phyloP scores from a whole-genome alignment of 2,329 filamentous ascomycete genomes.

The Aspergillus hortae region DNA sequence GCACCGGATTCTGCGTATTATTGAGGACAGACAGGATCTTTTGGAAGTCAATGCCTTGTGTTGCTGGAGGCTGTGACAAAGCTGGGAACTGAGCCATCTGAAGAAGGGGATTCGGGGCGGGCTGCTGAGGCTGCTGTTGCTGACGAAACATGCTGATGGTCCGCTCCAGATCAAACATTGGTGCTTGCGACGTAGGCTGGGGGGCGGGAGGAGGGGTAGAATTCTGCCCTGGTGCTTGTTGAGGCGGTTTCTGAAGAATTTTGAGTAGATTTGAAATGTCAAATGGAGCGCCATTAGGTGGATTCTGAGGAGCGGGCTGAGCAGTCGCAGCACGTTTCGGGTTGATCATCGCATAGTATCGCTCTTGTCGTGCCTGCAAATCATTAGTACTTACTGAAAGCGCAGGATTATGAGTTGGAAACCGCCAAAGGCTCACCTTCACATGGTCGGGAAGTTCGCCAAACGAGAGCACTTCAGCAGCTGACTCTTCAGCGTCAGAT shows the following conservation, averaged over 20 bases:
- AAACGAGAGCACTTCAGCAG: conserved; percentile 36
- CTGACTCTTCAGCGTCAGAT: conserved; percentile 34
- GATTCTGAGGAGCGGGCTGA: conserved; percentile 18
- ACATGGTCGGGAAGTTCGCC: conserved; percentile 41
- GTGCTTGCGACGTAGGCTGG: conserved; percentile 16
- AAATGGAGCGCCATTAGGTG: conserved; percentile 17
- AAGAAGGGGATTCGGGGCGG: conserved; percentile 19
- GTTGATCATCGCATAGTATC: conserved; percentile 37
- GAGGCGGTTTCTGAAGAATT: conserved; percentile 34
- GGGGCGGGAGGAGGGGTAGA: conserved; percentile 27
- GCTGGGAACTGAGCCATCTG: conserved; percentile 28
- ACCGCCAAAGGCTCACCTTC: conserved; percentile 27
- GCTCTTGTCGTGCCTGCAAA: conserved; percentile 38
- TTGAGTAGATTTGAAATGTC: conserved; percentile 42
- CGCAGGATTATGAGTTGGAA: background rate
- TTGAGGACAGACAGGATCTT: conserved; percentile 39
- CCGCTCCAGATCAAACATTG: conserved; percentile 29
- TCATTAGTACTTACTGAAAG: conserved; percentile 5
- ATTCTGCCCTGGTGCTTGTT: conserved; percentile 27
- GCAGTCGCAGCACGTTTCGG: conserved; percentile 25
- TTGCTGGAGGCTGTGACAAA: conserved; percentile 19
- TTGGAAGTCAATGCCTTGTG: conserved; percentile 34
- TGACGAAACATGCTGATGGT: conserved; percentile 40
- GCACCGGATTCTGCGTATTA: conserved; percentile 33
- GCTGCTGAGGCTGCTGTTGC: conserved; percentile 21